Evolutionary conservation across 2,329 filamentous ascomycete genomes (phyloP), one percentile per base, ranked within the genome.

Genomic region (Rugonectria rugulosa): DNA sequence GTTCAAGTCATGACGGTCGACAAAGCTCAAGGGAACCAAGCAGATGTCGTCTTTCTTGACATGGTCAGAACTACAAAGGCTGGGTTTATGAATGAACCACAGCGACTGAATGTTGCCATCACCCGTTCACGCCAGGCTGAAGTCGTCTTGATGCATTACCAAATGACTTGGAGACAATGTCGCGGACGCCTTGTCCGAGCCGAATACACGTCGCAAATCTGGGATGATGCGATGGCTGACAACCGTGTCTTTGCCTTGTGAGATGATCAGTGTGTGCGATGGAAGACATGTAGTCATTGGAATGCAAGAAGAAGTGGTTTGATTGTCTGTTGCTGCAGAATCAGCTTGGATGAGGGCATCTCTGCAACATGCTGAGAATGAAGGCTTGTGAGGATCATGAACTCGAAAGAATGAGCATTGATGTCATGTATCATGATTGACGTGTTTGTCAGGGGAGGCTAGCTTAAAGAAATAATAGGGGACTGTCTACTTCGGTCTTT

Each of bases 41-140:
- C 79, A 0, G 79, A 81, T 34, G 68, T 80, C 5, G 77, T 81
- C 0, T 75, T 80, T 27, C 68, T 81, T 0, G 79, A 81, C 64
- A 70, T 80, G 57, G 78, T 81, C 2, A 68, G 75, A n/a, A 74
- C 74, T 0, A 65, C 62, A 0, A 66, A 66, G 1, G 73, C 75
- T 0, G 70, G 69, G 0, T 80, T 80, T 44, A 74, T 80, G 63
- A 73, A 80, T 19, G 73, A 80, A 14, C 67, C 73, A 0, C 75
- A 78, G 31, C 69, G 78, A 0, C 70, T 81, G 3, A 80, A 79
- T 14, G 79, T 81, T 0, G 77, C 77, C 0, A 68, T 80, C 7
- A 80, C 78, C 0, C 69, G 79, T 3, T 77, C 78, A 0, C 66
- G 75, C 3, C 75, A 79, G 38, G 78, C 75, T 0, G 79, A 81